Conservation (phyloP, 2,329 filamentous ascomycete species). For the Penicillium sp. region DNA sequence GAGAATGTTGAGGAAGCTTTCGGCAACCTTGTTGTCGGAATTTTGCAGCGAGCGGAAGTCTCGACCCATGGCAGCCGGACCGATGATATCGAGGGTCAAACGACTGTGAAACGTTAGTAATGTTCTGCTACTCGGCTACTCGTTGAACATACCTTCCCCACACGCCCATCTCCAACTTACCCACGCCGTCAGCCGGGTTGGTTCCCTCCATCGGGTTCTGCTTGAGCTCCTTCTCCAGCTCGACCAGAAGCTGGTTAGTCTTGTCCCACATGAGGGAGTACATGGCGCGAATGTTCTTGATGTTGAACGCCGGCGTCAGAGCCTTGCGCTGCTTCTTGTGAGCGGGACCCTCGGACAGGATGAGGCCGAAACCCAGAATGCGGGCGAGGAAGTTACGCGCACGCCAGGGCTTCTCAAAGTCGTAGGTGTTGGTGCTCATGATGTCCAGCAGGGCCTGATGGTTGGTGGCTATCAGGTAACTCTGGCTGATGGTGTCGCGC, state of each 20-base stretch:
- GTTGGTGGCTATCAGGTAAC: conserved; percentile 31
- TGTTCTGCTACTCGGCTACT: background rate
- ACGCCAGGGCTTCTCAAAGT: conserved; percentile 53
- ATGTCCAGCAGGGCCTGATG: conserved; percentile 50
- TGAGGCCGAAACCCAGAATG: conserved; percentile 52
- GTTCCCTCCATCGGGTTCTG: conserved; percentile 30
- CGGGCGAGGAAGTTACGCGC: conserved; percentile 46
- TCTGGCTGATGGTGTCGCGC: conserved; percentile 46
- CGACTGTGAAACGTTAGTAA: conserved; percentile 30
- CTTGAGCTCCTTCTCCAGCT: conserved; percentile 32
- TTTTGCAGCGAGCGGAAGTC: conserved; percentile 54
- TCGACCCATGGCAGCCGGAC: background rate
- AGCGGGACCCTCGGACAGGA: conserved; percentile 51
- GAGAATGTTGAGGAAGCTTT: conserved; percentile 53
- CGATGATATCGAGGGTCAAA: conserved; percentile 51
- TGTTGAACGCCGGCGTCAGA: conserved; percentile 38
- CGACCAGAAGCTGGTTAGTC: conserved; percentile 33
- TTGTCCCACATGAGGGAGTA: conserved; percentile 41
- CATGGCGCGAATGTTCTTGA: conserved; percentile 37
- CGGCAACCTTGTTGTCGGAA: conserved; percentile 52
- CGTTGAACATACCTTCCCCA: conserved; percentile 29
- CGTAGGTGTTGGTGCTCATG: conserved; percentile 53
- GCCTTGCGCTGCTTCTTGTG: conserved; percentile 49
- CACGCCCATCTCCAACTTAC: conserved; percentile 36
- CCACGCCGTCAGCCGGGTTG: conserved; percentile 18